A percentile compares a stretch with the other conserved stretches of the same genome.
phyloP scores from a whole-genome alignment of 768 basidiomycete species.

The Suillus paluster region DNA sequence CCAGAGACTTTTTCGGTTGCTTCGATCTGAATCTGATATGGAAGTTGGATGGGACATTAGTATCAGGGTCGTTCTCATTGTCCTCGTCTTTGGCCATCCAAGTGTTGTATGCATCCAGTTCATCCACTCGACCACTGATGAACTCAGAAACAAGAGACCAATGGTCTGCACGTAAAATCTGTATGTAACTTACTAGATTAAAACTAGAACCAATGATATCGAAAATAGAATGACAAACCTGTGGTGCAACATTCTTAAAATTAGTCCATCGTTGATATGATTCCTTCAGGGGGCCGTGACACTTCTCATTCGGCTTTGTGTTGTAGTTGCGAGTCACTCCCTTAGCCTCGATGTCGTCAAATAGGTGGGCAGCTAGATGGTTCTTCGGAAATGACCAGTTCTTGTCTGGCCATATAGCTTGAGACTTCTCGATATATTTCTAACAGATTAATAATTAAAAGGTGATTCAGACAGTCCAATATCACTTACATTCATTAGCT shows the following conservation, averaged over 20 bases:
- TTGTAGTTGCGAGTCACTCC: conserved; percentile 36
- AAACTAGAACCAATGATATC: neutral
- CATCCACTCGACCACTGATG: conserved; percentile 12
- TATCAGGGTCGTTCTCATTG: neutral
- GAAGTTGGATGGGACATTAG: neutral
- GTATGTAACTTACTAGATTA: neutral
- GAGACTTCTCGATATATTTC: conserved; percentile 4
- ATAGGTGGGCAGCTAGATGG: conserved; percentile 36
- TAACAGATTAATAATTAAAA: neutral
- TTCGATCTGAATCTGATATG: neutral
- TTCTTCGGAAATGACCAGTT: conserved; percentile 38
- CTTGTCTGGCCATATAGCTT: conserved; percentile 17
- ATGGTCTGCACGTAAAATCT: conserved; percentile 13
- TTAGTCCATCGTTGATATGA: conserved; percentile 35
- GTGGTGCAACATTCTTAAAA: conserved; percentile 37
- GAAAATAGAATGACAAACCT: conserved; percentile 30
- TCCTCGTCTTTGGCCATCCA: neutral
- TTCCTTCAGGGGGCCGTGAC: conserved; percentile 16
- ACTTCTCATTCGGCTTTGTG: conserved; percentile 35
- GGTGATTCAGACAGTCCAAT: neutral
- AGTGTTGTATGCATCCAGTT: conserved; percentile 20
- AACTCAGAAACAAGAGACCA: neutral
- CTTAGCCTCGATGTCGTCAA: conserved; percentile 35
- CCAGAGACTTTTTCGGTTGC: neutral
- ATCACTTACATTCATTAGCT: conserved; percentile 23